Evolutionary conservation across 306 rosid genomes (phyloP).

Genomic region (Carpinus viminea): DNA sequence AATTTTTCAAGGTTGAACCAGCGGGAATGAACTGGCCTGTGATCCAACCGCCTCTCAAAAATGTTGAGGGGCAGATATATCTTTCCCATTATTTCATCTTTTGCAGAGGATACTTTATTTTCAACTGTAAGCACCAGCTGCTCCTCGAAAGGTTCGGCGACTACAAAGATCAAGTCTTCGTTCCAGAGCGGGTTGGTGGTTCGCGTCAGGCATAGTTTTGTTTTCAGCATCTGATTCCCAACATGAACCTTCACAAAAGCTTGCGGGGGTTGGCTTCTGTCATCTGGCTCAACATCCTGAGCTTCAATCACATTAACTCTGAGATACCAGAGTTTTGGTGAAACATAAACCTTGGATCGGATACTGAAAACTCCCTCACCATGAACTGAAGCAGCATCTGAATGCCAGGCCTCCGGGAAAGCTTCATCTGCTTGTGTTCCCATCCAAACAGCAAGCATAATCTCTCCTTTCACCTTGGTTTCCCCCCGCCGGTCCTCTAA

Average conservation of each 20-base stretch:
- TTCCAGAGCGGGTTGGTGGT: slow-evolving; percentile 73
- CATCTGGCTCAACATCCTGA: slow-evolving; percentile 65
- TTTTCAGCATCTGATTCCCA: slow-evolving; percentile 69
- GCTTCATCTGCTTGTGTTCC: slow-evolving; percentile 92
- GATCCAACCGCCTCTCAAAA: slow-evolving; percentile 75
- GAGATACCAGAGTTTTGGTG: slow-evolving; percentile 79
- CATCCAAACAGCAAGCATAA: slow-evolving; percentile 91
- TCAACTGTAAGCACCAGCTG: slow-evolving; percentile 58
- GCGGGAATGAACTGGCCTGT: slow-evolving; percentile 55
- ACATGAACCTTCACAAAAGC: slow-evolving; percentile 68
- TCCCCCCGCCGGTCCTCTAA: slow-evolving; percentile 48
- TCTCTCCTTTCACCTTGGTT: slow-evolving; percentile 55
- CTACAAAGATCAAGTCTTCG: slow-evolving; percentile 77
- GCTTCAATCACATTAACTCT: slow-evolving; percentile 85
- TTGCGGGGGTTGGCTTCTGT: slow-evolving; percentile 60
- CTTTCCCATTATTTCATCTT: slow-evolving; percentile 60
- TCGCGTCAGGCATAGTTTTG: slow-evolving; percentile 53
- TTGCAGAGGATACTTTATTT: slow-evolving; percentile 47
- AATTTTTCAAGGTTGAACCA: slow-evolving; percentile 76
- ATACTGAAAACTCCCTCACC: slow-evolving; percentile 69
- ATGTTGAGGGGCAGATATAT: slow-evolving; percentile 36
- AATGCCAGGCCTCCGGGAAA: slow-evolving; percentile 83
- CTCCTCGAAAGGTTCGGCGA: slow-evolving; percentile 87
- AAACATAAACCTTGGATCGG: slow-evolving; percentile 79
- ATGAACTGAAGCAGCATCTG: slow-evolving; percentile 61